Evolutionary conservation across 306 rosid species (phyloP), one percentile per base, ranked within the genome.

Genomic region (Vicia villosa): DNA sequence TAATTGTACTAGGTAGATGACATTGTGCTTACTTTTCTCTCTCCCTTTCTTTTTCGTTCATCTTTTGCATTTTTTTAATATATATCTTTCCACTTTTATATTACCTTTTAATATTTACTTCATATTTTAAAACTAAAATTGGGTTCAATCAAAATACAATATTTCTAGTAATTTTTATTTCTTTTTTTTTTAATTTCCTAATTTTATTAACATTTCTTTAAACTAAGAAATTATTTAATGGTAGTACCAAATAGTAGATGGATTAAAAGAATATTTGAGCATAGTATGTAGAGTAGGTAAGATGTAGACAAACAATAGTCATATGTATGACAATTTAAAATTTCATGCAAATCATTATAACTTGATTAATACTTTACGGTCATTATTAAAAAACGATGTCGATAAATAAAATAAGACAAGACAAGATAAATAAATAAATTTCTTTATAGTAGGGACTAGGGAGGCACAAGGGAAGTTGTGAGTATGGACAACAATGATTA

Each of bases 401-500:
- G 54, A 34, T 37, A 15, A 34, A 34, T 4, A 28, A 59, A 4
- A 10, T n/a, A 42, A 36, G 65, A 52, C 57, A 36, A 34, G 17
- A 65, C 38, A 34, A 7, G 38, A 34, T 34, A 46, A 54, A 14
- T 24, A 6, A 28, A 12, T 22, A 55, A 55, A 55, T n/a, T 57
- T 28, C 41, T 57, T 30, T 1, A 2, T 13, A 56, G 64, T 58
- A 58, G 64, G 64, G 64, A 58, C 21, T 58, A 58, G 64, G 63
- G 64, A 58, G 63, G 64, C 64, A 58, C 13, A 58, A 58, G 64
- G 64, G 64, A 58, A 58, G 42, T 40, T 58, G 64, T 22, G 16
- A 56, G 37, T 56, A 24, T 45, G 62, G 76, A 61, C 74, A 68
- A 16, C 38, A 47, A 82, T 74, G 76, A 78, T 78, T 66, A 82